Conservation (phyloP, 2,329 filamentous ascomycete genomes). For the Exophiala viscosa region DNA sequence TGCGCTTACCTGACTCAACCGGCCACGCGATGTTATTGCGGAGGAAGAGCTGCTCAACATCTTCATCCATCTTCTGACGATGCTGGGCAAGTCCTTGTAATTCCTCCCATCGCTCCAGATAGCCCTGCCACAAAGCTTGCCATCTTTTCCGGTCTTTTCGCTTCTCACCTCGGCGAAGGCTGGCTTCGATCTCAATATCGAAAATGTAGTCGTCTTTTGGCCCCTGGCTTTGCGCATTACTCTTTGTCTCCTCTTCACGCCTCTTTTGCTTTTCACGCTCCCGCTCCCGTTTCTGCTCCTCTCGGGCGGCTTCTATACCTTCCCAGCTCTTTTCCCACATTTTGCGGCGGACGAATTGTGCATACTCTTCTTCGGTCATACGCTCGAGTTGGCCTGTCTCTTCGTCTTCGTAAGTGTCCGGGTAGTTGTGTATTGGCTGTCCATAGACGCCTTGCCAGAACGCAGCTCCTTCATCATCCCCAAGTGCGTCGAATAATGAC, state of each 20-base stretch:
- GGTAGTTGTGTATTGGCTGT: slow-evolving; percentile 83
- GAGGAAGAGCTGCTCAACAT: slow-evolving; percentile 29
- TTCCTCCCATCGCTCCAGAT: slow-evolving; percentile 61
- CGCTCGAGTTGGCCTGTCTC: slow-evolving; percentile 61
- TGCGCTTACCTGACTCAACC: slow-evolving; percentile 57
- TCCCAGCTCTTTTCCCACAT: slow-evolving; percentile 98
- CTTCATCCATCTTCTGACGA: slow-evolving; percentile 12
- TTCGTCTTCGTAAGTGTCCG: slow-evolving; percentile 50
- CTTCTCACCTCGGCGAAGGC: slow-evolving; percentile 63
- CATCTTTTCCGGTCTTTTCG: slow-evolving; percentile 55
- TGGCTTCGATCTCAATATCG: slow-evolving; percentile 64
- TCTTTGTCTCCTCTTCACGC: slow-evolving; percentile 33
- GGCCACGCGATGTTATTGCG: slow-evolving; percentile 66
- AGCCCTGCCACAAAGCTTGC: slow-evolving; percentile 61
- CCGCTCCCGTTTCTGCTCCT: slow-evolving; percentile 54
- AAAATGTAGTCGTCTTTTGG: slow-evolving; percentile 40
- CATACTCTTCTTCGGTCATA: slow-evolving; percentile 93
- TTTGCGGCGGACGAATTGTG: slow-evolving; percentile 72
- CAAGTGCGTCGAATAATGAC: slow-evolving; percentile 93
- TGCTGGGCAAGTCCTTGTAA: slow-evolving; percentile 34
- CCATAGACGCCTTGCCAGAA: slow-evolving; percentile 98
- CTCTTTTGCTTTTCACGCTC: slow-evolving; percentile 44
- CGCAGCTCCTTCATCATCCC: slow-evolving; percentile 89
- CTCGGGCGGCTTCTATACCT: slow-evolving; percentile 73
- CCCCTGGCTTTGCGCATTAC: neutral